Evolutionary conservation across 2,329 filamentous ascomycete species (phyloP).

Genomic region (Dothidotthia symphoricarpi): DNA sequence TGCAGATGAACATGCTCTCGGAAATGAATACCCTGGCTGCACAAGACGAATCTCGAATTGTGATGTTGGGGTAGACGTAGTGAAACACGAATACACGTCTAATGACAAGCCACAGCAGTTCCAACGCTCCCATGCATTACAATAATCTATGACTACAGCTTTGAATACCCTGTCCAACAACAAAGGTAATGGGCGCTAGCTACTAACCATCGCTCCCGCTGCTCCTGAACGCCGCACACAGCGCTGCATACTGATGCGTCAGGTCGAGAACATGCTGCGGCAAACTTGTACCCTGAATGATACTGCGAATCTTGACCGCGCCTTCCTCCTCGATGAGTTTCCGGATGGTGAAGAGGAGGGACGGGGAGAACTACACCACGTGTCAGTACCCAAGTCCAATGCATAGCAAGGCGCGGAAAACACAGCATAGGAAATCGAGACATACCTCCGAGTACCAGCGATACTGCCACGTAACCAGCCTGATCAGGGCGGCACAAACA

Average conservation of each 20-base stretch:
- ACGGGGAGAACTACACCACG: slow-evolving; percentile 72
- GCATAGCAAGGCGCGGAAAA: no score
- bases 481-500: slow-evolving; percentile 80
- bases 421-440: background rate
- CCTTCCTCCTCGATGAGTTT: slow-evolving; percentile 96
- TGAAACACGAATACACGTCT: background rate
- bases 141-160: slow-evolving; percentile 1
- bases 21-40: background rate
- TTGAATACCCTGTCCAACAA: background rate
- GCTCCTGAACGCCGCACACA: slow-evolving; percentile 94
- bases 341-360: slow-evolving; percentile 81
- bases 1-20: background rate
- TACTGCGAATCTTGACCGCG: slow-evolving; percentile 93
- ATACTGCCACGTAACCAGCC: slow-evolving; percentile 96
- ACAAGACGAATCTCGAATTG: background rate
- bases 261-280: slow-evolving; percentile 91
- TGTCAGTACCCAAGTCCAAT: slow-evolving; percentile 8
- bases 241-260: slow-evolving; percentile 91
- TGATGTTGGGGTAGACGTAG: no score
- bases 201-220: slow-evolving; percentile 79
- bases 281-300: slow-evolving; percentile 92
- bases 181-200: background rate
- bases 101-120: slow-evolving; percentile 1
- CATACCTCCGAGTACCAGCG: slow-evolving; percentile 92
- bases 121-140: slow-evolving; percentile 17